Base-by-base conservation (phyloP, 371 early-diverging fungal species). In the Capniomyces stellatus region DNA sequence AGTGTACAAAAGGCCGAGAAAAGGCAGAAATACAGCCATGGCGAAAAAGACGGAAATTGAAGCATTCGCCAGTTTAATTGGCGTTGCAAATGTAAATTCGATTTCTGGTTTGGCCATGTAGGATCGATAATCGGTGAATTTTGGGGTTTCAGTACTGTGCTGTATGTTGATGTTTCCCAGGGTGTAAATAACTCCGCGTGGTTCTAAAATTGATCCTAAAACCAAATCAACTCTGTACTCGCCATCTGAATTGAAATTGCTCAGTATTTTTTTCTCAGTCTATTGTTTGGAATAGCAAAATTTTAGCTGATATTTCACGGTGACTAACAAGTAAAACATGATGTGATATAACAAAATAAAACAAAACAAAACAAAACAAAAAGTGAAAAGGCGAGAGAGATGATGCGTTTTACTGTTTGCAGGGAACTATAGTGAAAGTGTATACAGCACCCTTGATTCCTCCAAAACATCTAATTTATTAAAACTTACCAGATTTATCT, bases 61-160 rank as follows among this genome's bases (percentile, higher is more conserved):
- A 28, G 46, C 48, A 21, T 44, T 59, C 24, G 62, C 59, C 69
- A 66, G 68, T 43, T 48, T 54, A 54, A 69, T 63, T 39, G 69
- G 50, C 43, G 54, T 56, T 2, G 66, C 53, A 56, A 67, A 67
- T 58, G 55, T 30, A 51, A 63, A 61, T 28, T 39, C 54, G 39
- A 69, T 68, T 60, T 69, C 70, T 3, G 48, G 51, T 29, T 43
- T 55, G 8, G 58, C 39, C 1, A 58, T 67, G 13, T 58, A 69
- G 18, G 18, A 10, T 25, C 25, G 6, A n/a, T 41, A 13, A 43
- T 18, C 43, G 40, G n/a, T 13, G 3, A 29, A 18, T 22, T 50
- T 28, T 3, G 18, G 8, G 27, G 25, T 41, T 21, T 25, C 10
- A 35, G 39, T 31, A 35, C 29, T 35, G 40, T 31, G 10, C 6